Percentiles rank a stretch among this genome's conserved stretches.
These are phyloP conservation scores for Magnusiomyces magnusii DNA, from an alignment of 1,139 yeast genomes.

Conservation along the genomic window DNA sequence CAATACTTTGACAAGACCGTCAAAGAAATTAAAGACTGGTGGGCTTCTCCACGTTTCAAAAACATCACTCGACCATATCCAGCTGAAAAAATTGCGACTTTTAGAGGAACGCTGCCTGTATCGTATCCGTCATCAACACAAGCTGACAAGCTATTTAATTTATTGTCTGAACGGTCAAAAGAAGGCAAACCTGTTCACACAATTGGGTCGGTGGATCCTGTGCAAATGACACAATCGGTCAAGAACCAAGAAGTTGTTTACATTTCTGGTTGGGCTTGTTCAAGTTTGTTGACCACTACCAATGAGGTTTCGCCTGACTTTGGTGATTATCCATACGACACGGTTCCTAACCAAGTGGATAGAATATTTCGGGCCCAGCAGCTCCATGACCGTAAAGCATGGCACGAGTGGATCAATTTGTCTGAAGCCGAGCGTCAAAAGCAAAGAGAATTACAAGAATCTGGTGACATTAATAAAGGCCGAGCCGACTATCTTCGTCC, in stretches of 20 bases:
- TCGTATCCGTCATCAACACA: constrained; percentile 48
- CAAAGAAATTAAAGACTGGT: constrained; percentile 43
- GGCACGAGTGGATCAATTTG: constrained; percentile 39
- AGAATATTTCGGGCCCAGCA: constrained; percentile 52
- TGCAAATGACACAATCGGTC: constrained; percentile 52
- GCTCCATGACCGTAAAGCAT: constrained; percentile 49
- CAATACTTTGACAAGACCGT: constrained; percentile 28
- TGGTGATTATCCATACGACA: constrained; percentile 59
- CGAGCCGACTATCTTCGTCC: constrained; percentile 50
- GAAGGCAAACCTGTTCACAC: constrained; percentile 47
- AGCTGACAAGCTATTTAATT: constrained; percentile 44
- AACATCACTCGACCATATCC: constrained; percentile 47
- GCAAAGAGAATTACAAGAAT: no score
- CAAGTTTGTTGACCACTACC: constrained; percentile 47
- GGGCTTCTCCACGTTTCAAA: constrained; percentile 44
- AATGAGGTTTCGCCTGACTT: constrained; percentile 55
- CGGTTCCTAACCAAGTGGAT: constrained; percentile 59
- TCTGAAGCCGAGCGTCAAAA: constrained; percentile 28
- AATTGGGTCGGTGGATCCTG: constrained; percentile 56
- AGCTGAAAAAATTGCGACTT: constrained; percentile 46
- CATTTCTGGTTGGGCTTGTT: constrained; percentile 58
- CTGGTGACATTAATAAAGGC: constrained; percentile 25
- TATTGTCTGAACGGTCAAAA: constrained; percentile 38
- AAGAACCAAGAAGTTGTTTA: constrained; percentile 49
- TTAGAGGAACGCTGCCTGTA: constrained; percentile 44